Conservation (phyloP, 768 basidiomycete species). For the Panaeolus cyanescens region DNA sequence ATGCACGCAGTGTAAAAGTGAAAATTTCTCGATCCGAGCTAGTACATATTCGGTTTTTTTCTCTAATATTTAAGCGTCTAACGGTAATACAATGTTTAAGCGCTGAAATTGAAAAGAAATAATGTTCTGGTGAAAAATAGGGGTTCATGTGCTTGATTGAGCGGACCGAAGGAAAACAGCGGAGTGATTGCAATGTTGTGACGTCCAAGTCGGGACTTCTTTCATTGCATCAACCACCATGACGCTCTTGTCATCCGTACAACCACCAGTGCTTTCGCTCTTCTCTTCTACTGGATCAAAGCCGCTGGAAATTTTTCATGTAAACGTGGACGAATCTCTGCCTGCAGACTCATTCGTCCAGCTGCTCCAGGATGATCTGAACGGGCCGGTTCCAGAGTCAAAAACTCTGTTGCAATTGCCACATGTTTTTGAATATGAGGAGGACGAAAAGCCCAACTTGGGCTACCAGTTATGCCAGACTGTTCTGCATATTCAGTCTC, state of each 20-base stretch:
- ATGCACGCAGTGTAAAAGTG: not conserved
- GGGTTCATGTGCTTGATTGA: not conserved
- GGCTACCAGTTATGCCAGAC: conserved; percentile 56
- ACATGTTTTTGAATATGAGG: conserved; percentile 19
- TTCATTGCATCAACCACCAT: not conserved
- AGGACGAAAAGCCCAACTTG: conserved; percentile 25
- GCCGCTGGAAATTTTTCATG: conserved; percentile 58
- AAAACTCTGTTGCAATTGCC: conserved; percentile 47
- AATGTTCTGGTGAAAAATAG: no score
- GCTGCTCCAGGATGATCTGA: conserved; percentile 60
- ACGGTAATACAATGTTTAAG: not conserved
- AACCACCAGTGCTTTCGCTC: conserved; percentile 66
- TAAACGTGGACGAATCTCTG: conserved; percentile 46
- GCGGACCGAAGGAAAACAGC: not conserved
- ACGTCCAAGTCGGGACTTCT: not conserved
- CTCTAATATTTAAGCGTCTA: not conserved
- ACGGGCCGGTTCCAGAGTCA: conserved; percentile 49
- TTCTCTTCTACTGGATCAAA: conserved; percentile 75
- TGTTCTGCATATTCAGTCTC: conserved; percentile 80
- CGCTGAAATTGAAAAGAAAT: not conserved
- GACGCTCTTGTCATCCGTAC: conserved; percentile 62
- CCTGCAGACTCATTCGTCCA: conserved; percentile 67
- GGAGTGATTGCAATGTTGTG: not conserved
- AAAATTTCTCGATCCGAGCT: not conserved
- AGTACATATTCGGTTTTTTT: not conserved